phyloP scores from a whole-genome alignment of 2,329 filamentous ascomycete species.

The Macroventuria anomochaeta region DNA sequence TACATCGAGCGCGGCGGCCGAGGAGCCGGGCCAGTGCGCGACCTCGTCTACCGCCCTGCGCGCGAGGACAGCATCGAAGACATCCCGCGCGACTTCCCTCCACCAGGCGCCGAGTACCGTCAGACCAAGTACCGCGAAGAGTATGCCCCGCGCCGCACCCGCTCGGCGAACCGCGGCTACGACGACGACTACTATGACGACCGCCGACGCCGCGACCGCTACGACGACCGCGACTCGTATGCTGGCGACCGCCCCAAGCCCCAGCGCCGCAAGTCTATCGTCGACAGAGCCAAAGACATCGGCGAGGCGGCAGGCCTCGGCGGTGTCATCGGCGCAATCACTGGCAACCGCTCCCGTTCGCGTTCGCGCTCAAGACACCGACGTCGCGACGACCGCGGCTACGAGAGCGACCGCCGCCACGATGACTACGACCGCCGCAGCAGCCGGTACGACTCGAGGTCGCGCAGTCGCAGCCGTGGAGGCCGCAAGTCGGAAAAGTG shows the following conservation, averaged over 20 bases:
- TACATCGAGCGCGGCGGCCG: constrained; percentile 58
- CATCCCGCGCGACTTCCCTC: constrained; percentile 82
- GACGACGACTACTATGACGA: constrained; percentile 59
- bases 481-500: constrained; percentile 62
- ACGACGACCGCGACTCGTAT: constrained; percentile 54
- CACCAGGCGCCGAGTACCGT: constrained; percentile 62
- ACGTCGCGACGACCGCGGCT: constrained; percentile 56
- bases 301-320: constrained; percentile 65
- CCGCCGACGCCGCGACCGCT: constrained; percentile 31
- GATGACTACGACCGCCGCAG: constrained; percentile 42
- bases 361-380: constrained; percentile 61
- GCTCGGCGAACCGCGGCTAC: constrained; percentile 68
- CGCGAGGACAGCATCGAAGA: constrained; percentile 86
- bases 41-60: constrained; percentile 58
- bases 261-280: constrained; percentile 62
- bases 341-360: constrained; percentile 62
- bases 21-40: constrained; percentile 52
- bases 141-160: constrained; percentile 62
- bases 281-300: constrained; percentile 63
- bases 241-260: constrained; percentile 49
- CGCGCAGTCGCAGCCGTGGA: constrained; percentile 57
- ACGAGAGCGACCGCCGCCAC: constrained; percentile 49
- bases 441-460: constrained; percentile 61
- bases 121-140: constrained; percentile 57
- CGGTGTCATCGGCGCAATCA: constrained; percentile 57